Evolutionary conservation across 768 basidiomycete species (phyloP), one percentile per base, ranked within the genome.

Genomic region (Tricholoma terreum): DNA sequence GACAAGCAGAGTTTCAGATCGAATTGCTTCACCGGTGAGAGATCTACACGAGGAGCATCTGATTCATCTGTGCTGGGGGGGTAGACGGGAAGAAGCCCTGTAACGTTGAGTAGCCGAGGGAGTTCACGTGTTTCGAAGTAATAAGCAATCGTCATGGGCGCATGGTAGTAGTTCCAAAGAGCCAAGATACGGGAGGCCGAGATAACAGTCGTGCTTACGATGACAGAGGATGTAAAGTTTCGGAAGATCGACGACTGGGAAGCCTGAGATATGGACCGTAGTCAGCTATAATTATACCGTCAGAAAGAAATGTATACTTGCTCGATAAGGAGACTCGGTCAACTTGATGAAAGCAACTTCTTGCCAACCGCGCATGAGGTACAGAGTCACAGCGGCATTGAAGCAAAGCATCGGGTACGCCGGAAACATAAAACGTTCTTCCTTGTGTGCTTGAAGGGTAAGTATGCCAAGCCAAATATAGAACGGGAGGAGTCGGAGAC

Each of bases 341-440:
- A 85, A 42, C 50, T 78, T 80, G 64, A 96, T 80, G 65, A 86
- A 98, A 2, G 77, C 71, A 15, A 75, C 77, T 76, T 98, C 95
- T 60, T 92, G 70, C 92, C 89, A 94, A 11, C 94, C 94, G 57
- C 94, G 83, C 12, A 90, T 63, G 42, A 99, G 78, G 69, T 91
- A 98, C 10, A 96, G 61, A 11, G 87, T 80, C n/a, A 94, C 86
- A 4, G 93, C 92, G 0, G 94, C 96, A 67, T 98, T 98, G 75
- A 98, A 93, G 67, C 92, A 93, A 48, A 98, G 72, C 31, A 98
- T 71, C 1, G 93, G 90, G 69, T 96, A 98, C 2, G 84, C 88
- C 0, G 97, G 96, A 71, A 87, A 98, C 86, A 98, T 90, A 76
- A 99, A 99, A n/a, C 97, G 81, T 69, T 99, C 97, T 72, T 99